phyloP scores from a whole-genome alignment of 2,329 filamentous ascomycete genomes.

The Scolecobasidium constrictum region DNA sequence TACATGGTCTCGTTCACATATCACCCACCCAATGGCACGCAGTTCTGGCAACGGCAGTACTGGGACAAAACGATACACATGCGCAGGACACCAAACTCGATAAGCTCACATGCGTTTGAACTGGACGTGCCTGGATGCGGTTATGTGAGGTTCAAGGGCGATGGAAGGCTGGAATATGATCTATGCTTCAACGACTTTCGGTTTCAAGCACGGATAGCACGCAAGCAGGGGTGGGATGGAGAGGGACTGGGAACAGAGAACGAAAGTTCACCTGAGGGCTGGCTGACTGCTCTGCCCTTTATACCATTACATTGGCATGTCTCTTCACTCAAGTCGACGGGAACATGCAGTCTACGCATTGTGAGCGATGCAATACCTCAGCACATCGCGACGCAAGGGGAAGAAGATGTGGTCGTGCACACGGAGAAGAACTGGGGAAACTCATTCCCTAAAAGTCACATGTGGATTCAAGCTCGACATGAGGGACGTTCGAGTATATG shows the following conservation, averaged over 20 bases:
- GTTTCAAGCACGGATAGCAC: constrained; percentile 29
- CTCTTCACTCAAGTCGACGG: constrained; percentile 32
- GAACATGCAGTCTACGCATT: constrained; percentile 28
- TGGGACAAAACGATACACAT: no score
- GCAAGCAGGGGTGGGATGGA: no score
- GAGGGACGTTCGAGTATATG: constrained; percentile 18
- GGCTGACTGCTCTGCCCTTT: constrained; percentile 32
- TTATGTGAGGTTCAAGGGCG: constrained; percentile 22
- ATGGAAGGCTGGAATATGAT: constrained; percentile 18
- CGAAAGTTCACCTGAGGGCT: constrained; percentile 32
- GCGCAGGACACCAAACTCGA: constrained; percentile 22
- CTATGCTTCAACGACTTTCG: constrained; percentile 20
- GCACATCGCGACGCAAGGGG: constrained; percentile 16
- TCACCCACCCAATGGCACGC: constrained; percentile 16
- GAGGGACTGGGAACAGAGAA: constrained; percentile 28
- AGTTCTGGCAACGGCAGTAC: no score
- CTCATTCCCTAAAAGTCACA: constrained; percentile 33
- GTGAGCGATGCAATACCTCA: constrained; percentile 16
- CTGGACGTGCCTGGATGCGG: constrained; percentile 30
- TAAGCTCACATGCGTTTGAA: constrained; percentile 27
- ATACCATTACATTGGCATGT: constrained; percentile 44
- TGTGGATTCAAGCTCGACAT: constrained; percentile 28
- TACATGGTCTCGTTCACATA: constrained; percentile 41
- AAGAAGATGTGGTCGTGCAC: constrained; percentile 31
- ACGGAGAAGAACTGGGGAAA: constrained; percentile 42